Evolutionary conservation across 768 basidiomycete genomes (phyloP).

Genomic region (Nidularia pulvinata): DNA sequence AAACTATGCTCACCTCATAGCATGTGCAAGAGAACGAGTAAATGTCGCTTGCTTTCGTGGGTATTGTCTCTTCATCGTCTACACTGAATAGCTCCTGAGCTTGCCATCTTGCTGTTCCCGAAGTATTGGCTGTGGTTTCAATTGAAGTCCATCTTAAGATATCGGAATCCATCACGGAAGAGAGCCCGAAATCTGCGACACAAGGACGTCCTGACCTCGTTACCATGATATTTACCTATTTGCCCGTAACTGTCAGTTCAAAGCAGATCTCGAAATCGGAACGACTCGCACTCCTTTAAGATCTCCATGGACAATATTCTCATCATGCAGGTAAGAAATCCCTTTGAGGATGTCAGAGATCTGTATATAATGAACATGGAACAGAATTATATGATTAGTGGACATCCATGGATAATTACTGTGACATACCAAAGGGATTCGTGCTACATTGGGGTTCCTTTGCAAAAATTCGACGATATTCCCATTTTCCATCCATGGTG

Average conservation of each 20-base stretch:
- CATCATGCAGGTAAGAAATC: neutral
- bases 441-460: neutral
- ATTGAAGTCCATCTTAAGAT: slow-evolving; percentile 10
- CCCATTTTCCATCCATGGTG: neutral
- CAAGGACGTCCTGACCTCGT: slow-evolving; percentile 10
- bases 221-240: slow-evolving; percentile 14
- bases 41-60: slow-evolving; percentile 1
- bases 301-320: neutral
- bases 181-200: slow-evolving; percentile 18
- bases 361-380: neutral
- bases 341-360: neutral
- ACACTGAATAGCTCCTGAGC: neutral
- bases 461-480: neutral
- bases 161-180: slow-evolving; percentile 7
- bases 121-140: neutral
- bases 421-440: neutral
- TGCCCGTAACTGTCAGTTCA: neutral
- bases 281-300: neutral
- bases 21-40: neutral
- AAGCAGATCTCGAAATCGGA: neutral
- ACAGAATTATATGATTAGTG: neutral
- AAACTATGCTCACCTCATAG: neutral
- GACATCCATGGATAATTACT: neutral
- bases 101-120: slow-evolving; percentile 7
- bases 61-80: neutral